Percentiles rank a stretch among this genome's conserved stretches.
Evolutionary conservation across 768 basidiomycete genomes (phyloP).

Genomic region (Hericium coralloides): DNA sequence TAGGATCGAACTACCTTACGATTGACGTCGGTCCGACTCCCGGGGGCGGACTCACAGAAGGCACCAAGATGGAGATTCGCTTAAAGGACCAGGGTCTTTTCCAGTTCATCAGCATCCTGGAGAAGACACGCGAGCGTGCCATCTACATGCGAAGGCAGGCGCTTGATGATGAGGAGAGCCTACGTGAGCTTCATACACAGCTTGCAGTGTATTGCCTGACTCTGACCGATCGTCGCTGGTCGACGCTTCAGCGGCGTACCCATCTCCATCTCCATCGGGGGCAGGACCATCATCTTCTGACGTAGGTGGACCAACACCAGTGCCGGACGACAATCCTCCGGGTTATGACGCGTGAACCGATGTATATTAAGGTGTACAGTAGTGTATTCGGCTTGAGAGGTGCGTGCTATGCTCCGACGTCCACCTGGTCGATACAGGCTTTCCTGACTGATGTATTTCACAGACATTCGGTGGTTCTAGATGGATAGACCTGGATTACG

Average conservation of each 20-base stretch:
- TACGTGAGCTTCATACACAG: constrained; percentile 38
- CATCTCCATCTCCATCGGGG: not conserved
- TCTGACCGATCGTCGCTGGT: not conserved
- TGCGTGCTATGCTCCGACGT: no score
- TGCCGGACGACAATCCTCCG: not conserved
- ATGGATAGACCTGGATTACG: no score
- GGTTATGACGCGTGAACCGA: not conserved
- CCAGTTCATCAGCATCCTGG: constrained; percentile 60
- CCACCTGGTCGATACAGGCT: no score
- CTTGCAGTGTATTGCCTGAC: no score
- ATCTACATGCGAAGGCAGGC: constrained; percentile 66
- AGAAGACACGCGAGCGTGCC: constrained; percentile 69
- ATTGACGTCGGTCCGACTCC: constrained; percentile 60
- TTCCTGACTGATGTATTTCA: no score
- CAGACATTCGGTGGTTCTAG: no score
- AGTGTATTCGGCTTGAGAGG: no score
- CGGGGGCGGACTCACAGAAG: constrained; percentile 56
- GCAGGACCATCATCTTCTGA: not conserved
- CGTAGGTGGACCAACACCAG: not conserved
- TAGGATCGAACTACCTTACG: constrained; percentile 57
- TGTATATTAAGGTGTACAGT: not conserved
- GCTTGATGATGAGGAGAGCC: constrained; percentile 46
- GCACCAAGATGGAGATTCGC: constrained; percentile 59
- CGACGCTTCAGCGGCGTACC: not conserved
- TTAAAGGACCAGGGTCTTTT: constrained; percentile 64